A percentile compares a stretch with the other conserved stretches of the same genome.
phyloP scores from a whole-genome alignment of 108 stramenopile genomes.

The Schizochytrium sp. region DNA sequence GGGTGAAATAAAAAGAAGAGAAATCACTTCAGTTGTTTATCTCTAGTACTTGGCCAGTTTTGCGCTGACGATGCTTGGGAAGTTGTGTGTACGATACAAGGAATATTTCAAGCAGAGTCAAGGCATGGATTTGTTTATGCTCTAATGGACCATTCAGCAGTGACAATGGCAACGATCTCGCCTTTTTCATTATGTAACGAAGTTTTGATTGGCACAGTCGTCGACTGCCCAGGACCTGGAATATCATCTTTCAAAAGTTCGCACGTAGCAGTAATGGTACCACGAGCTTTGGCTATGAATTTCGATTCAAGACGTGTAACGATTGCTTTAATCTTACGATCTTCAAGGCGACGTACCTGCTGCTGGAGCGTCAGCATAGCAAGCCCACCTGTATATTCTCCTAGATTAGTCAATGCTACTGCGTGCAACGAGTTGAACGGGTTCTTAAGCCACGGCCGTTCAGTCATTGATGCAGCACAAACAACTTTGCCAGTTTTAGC shows the following conservation, averaged over 20 bases:
- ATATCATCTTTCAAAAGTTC: not conserved
- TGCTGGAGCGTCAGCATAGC: constrained; percentile 14
- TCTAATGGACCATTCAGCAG: not conserved
- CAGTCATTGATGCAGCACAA: constrained; percentile 5
- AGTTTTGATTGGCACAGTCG: not conserved
- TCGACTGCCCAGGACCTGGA: not conserved
- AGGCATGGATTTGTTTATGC: not conserved
- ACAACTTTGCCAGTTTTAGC: not conserved
- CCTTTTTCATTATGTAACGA: not conserved
- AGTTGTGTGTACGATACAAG: too few relatives aligned
- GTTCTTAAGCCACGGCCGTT: constrained; percentile 24
- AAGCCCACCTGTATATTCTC: not conserved
- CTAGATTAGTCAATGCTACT: constrained; percentile 3
- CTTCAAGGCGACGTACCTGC: not conserved
- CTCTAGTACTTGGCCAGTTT: too few relatives aligned
- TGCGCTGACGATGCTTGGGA: too few relatives aligned
- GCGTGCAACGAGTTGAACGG: constrained; percentile 24
- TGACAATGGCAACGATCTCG: not conserved
- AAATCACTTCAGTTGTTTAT: too few relatives aligned
- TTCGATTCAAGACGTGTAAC: constrained; percentile 2
- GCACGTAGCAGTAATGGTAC: constrained; percentile 25
- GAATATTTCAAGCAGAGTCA: not conserved
- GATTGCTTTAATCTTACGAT: not conserved
- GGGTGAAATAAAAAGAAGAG: too few relatives aligned
- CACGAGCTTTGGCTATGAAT: not conserved